Conservation (phyloP, 2,329 filamentous ascomycete genomes). For the Hypoxylon sp. region DNA sequence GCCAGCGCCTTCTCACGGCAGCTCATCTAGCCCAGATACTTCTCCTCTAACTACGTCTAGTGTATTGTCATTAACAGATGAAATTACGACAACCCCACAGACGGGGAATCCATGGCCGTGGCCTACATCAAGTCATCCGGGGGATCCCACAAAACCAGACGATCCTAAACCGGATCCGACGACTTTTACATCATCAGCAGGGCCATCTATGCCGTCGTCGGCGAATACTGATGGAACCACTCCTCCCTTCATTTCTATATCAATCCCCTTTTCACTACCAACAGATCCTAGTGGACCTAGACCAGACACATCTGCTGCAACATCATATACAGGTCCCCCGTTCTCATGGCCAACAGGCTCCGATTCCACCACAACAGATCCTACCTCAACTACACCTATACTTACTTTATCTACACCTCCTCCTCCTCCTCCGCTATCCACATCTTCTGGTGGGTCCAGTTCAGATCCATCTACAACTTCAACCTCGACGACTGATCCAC, state of each 20-base stretch:
- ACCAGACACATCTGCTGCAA: not conserved
- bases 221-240: not conserved
- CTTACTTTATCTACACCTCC: not conserved
- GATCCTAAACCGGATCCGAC: not conserved
- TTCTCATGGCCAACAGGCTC: constrained; percentile 1
- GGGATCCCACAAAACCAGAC: not conserved
- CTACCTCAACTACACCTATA: constrained; percentile 8
- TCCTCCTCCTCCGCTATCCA: not conserved
- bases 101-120: not conserved
- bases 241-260: constrained; percentile 4
- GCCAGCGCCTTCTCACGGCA: constrained; percentile 1
- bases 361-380: not conserved
- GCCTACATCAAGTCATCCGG: constrained; percentile 12
- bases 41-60: not conserved
- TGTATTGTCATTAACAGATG: not conserved
- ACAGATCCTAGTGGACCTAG: not conserved
- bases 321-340: constrained; percentile 1
- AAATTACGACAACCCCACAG: not conserved
- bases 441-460: not conserved
- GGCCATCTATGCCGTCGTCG: not conserved
- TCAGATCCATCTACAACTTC: not conserved
- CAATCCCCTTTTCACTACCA: not conserved
- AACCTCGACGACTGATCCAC: constrained; percentile 3
- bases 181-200: constrained; percentile 3
- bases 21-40: constrained; percentile 4